Percentiles rank a stretch among this genome's conserved stretches.
Conservation (phyloP, 2,329 filamentous ascomycete species). For the Colletotrichum sansevieriae region DNA sequence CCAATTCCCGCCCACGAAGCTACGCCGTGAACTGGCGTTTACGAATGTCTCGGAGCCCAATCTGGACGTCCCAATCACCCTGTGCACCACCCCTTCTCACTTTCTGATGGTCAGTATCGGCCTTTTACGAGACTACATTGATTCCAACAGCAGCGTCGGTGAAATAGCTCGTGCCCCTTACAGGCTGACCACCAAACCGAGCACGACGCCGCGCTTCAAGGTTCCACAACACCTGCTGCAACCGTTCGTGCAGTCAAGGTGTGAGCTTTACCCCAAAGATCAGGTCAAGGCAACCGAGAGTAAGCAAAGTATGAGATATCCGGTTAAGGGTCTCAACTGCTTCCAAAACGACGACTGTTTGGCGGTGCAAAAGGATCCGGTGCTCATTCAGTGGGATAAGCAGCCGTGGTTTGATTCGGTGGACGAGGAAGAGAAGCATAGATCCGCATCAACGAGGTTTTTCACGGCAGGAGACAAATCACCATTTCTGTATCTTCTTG, state of each 20-base stretch:
- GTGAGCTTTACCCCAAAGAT: background rate
- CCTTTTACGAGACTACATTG: slow-evolving; percentile 12
- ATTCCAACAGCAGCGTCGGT: too few relatives aligned
- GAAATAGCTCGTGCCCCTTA: background rate
- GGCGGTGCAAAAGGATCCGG: background rate
- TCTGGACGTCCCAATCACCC: background rate
- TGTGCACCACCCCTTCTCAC: slow-evolving; percentile 11
- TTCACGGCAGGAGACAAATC: background rate
- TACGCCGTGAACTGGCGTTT: background rate
- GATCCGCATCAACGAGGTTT: background rate
- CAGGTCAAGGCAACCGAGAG: background rate
- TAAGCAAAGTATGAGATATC: background rate
- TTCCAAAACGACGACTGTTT: background rate
- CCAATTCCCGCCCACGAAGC: background rate
- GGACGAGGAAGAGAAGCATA: too few relatives aligned
- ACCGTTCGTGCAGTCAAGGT: slow-evolving; percentile 24
- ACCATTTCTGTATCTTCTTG: background rate
- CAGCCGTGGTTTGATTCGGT: background rate
- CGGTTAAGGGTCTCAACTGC: slow-evolving; percentile 6
- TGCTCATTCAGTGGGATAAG: background rate
- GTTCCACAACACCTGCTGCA: background rate
- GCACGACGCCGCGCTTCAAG: too few relatives aligned
- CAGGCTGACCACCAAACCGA: background rate
- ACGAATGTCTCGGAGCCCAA: background rate
- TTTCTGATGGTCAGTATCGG: slow-evolving; percentile 7